phyloP scores from a whole-genome alignment of 768 basidiomycete genomes.

The Auriscalpium orientale region DNA sequence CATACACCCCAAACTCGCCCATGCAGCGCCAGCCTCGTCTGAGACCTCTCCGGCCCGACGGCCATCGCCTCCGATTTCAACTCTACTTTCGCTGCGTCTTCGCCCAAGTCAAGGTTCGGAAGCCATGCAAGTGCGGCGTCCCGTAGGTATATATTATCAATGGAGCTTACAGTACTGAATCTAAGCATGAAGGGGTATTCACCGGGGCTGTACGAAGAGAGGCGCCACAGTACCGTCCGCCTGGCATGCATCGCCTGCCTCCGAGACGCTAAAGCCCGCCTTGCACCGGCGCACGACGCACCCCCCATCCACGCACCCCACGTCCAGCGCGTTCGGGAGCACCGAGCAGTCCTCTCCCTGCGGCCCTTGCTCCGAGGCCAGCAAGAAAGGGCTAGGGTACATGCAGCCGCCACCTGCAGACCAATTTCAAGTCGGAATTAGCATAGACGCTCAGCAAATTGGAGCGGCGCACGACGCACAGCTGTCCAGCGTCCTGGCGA shows the following conservation, averaged over 20 bases:
- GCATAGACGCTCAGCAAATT: too few relatives aligned
- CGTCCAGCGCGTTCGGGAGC: neutral
- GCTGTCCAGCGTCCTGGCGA: conserved; percentile 17
- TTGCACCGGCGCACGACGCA: neutral
- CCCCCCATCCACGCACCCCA: neutral
- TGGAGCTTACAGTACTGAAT: too few relatives aligned
- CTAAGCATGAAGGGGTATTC: too few relatives aligned
- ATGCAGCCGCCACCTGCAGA: conserved; percentile 3
- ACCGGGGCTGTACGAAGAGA: neutral
- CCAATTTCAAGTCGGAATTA: too few relatives aligned
- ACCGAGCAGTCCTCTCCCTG: neutral
- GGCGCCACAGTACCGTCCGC: neutral
- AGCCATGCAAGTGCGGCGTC: too few relatives aligned
- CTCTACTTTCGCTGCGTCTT: too few relatives aligned
- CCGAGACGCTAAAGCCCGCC: neutral
- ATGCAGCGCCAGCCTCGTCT: too few relatives aligned
- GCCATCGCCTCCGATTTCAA: too few relatives aligned
- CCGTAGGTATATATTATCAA: too few relatives aligned
- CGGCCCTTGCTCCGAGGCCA: neutral
- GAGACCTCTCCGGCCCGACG: too few relatives aligned
- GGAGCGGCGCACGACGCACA: neutral
- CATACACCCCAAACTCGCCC: too few relatives aligned
- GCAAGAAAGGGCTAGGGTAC: neutral
- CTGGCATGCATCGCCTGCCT: neutral
- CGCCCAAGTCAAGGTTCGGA: too few relatives aligned